Percentiles rank a stretch among this genome's conserved stretches.
Evolutionary conservation across 768 basidiomycete genomes (phyloP).

Genomic region (Podaxis sp.): DNA sequence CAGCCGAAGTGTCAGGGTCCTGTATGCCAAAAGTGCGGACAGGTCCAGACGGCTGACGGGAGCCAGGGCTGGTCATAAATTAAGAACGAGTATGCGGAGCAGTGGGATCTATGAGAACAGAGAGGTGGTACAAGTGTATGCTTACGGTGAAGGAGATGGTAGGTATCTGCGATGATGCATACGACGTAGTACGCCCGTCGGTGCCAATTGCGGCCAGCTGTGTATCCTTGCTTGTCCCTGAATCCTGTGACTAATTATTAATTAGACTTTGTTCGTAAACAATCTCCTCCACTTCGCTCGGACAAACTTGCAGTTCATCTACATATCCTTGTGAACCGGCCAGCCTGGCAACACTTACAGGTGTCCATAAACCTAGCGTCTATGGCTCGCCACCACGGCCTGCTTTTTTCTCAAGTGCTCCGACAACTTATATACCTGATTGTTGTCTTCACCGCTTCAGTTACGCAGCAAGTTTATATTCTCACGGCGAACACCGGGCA

Average conservation of each 20-base stretch:
- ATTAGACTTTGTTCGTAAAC: neutral
- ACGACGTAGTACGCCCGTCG: neutral
- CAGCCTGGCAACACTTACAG: neutral
- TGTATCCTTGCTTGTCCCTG: slow-evolving; percentile 8
- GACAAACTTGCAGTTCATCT: neutral
- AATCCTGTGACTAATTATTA: neutral
- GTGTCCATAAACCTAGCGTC: neutral
- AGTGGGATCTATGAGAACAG: slow-evolving; percentile 1
- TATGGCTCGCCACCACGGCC: neutral
- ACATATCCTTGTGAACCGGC: neutral
- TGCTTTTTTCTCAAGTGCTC: neutral
- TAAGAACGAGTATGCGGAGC: neutral
- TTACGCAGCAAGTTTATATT: neutral
- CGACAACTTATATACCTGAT: neutral
- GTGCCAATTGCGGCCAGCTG: slow-evolving; percentile 10
- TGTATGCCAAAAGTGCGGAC: slow-evolving; percentile 20
- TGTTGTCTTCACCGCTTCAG: neutral
- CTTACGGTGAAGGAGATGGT: neutral
- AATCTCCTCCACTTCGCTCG: neutral
- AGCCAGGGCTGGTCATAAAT: slow-evolving; percentile 13
- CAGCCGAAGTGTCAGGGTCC: slow-evolving; percentile 10
- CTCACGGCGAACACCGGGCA: neutral
- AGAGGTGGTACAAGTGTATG: neutral
- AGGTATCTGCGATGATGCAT: slow-evolving; percentile 8
- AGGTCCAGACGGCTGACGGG: slow-evolving; percentile 12